phyloP scores from a whole-genome alignment of 2,329 filamentous ascomycete species.

The Hirsutella rhossiliensis region DNA sequence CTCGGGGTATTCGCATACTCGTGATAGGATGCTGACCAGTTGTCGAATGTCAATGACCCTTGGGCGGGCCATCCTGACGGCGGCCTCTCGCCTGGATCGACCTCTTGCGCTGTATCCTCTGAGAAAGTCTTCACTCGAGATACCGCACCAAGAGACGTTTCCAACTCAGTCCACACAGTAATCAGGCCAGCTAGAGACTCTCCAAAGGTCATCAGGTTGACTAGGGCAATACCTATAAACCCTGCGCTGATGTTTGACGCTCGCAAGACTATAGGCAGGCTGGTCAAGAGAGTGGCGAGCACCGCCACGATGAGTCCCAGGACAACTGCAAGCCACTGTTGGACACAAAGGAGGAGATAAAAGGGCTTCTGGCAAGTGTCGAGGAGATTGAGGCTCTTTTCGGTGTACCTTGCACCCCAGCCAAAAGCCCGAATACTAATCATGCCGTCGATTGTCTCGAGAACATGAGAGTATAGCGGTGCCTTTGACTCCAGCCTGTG shows the following conservation, averaged over 20 bases:
- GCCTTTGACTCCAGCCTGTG: not conserved
- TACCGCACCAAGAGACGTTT: constrained; percentile 8
- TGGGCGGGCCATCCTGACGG: not conserved
- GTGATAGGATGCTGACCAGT: not conserved
- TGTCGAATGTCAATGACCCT: not conserved
- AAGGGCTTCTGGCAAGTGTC: constrained; percentile 39
- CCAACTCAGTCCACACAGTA: constrained; percentile 13
- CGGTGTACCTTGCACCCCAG: constrained; percentile 30
- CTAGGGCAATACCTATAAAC: constrained; percentile 8
- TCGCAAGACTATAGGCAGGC: constrained; percentile 21
- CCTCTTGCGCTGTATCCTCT: not conserved
- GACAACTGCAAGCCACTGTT: constrained; percentile 38
- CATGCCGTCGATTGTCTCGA: constrained; percentile 28
- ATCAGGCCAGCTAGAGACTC: constrained; percentile 14
- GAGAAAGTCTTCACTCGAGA: constrained; percentile 3
- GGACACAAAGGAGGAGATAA: constrained; percentile 39
- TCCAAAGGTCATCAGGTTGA: constrained; percentile 13
- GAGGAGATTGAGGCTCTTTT: constrained; percentile 30
- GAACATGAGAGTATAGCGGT: constrained; percentile 16
- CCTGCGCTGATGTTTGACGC: constrained; percentile 1
- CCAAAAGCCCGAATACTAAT: constrained; percentile 25
- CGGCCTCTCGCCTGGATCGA: not conserved
- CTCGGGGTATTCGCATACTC: too few species aligned
- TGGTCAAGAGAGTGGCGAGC: constrained; percentile 29
- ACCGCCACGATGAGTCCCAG: constrained; percentile 31